Conservation (phyloP, 2,329 filamentous ascomycete genomes). For the Sarocladiaceae sp. region DNA sequence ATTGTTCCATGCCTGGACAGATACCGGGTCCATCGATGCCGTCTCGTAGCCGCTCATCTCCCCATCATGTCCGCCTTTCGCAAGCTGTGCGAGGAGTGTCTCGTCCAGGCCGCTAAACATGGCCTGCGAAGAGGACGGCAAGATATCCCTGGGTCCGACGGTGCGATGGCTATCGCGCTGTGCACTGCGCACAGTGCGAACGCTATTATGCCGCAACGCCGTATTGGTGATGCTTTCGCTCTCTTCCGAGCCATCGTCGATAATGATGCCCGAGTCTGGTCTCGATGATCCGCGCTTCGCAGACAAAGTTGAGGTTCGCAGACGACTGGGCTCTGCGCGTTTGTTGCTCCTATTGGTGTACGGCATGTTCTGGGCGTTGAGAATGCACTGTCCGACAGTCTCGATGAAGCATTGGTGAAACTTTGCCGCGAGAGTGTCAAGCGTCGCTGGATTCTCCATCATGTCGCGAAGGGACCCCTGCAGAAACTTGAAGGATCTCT, state of each 20-base stretch:
- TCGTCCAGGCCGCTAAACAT: slow-evolving; percentile 3
- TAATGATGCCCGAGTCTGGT: slow-evolving; percentile 31
- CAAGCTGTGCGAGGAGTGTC: slow-evolving; percentile 1
- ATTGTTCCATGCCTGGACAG: slow-evolving; percentile 9
- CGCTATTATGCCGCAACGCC: slow-evolving; percentile 22
- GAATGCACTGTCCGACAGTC: slow-evolving; percentile 29
- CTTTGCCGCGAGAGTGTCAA: slow-evolving; percentile 31
- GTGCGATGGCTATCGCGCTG: slow-evolving; percentile 9
- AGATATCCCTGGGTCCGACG: neutral
- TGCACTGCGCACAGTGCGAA: slow-evolving; percentile 19
- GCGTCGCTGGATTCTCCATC: slow-evolving; percentile 29
- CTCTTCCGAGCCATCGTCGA: slow-evolving; percentile 33
- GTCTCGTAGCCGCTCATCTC: neutral
- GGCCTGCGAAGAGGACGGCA: slow-evolving; percentile 1
- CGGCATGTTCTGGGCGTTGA: slow-evolving; percentile 28
- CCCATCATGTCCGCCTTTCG: neutral
- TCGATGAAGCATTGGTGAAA: slow-evolving; percentile 36
- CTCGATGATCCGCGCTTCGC: slow-evolving; percentile 18
- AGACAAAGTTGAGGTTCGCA: slow-evolving; percentile 8
- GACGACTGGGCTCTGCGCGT: slow-evolving; percentile 23
- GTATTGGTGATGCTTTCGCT: slow-evolving; percentile 23
- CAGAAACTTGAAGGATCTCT: slow-evolving; percentile 26
- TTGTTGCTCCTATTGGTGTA: slow-evolving; percentile 36
- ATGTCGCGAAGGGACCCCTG: slow-evolving; percentile 28
- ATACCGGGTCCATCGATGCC: slow-evolving; percentile 5